Evolutionary conservation across 176 grass and related monocot species (phyloP).

Genomic region (Aegilops longissima): DNA sequence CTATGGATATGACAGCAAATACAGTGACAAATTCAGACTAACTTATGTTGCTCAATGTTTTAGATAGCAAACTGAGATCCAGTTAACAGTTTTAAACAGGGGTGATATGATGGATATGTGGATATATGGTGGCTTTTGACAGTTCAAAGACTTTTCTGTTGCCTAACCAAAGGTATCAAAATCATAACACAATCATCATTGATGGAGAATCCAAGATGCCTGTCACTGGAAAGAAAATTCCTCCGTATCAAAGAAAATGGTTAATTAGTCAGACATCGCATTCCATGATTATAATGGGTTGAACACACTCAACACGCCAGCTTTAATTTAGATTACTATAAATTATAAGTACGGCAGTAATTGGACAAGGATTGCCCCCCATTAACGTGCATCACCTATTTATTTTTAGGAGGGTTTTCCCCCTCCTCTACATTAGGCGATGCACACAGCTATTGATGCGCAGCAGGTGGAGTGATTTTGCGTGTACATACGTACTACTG

Average conservation of each 20-base stretch:
- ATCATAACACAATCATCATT: slow-evolving; percentile 25
- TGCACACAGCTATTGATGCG: background rate
- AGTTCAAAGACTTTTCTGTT: background rate
- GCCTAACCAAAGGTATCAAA: slow-evolving; percentile 17
- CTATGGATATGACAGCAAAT: background rate
- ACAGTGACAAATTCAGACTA: background rate
- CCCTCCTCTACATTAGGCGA: too few relatives aligned
- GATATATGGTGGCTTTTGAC: background rate
- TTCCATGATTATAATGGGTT: background rate
- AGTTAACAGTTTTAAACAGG: background rate
- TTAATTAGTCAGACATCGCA: slow-evolving; percentile 20
- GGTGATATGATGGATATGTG: background rate
- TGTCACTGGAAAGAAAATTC: slow-evolving; percentile 14
- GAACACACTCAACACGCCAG: background rate
- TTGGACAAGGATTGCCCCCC: background rate
- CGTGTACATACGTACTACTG: background rate
- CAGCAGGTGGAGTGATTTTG: background rate
- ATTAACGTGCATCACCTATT: too few relatives aligned
- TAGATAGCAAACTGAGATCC: background rate
- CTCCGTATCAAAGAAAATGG: slow-evolving; percentile 29
- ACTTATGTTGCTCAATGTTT: background rate
- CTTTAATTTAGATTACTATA: background rate
- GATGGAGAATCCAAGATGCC: slow-evolving; percentile 45
- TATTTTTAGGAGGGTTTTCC: too few relatives aligned
- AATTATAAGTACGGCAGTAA: background rate